Evolutionary conservation across 2,329 filamentous ascomycete species (phyloP).

Genomic region (Ascochyta koolunga): DNA sequence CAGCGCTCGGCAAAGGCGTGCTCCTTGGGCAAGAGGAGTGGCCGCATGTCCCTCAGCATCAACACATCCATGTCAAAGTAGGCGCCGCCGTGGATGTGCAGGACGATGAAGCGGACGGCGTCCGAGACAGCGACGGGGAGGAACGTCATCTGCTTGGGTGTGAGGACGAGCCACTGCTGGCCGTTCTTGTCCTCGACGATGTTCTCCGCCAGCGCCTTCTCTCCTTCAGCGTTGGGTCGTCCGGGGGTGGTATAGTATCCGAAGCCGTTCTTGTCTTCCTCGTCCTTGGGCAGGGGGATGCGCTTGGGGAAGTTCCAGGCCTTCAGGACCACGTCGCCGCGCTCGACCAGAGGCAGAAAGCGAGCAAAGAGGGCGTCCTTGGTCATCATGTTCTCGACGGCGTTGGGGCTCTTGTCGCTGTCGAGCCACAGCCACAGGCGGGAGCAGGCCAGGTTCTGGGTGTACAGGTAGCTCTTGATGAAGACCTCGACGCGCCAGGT

Average conservation of each 20-base stretch:
- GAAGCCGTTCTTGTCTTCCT: conserved; percentile 56
- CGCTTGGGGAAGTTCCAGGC: conserved; percentile 61
- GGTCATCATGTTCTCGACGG: conserved; percentile 58
- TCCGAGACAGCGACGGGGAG: conserved; percentile 64
- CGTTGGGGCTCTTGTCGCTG: conserved; percentile 57
- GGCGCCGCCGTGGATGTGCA: conserved; percentile 60
- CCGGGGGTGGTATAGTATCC: conserved; percentile 57
- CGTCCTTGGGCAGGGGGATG: conserved; percentile 58
- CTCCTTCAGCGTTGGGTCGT: conserved; percentile 51
- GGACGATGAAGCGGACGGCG: conserved; percentile 61
- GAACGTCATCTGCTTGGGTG: conserved; percentile 63
- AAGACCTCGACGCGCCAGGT: conserved; percentile 64
- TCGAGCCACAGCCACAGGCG: conserved; percentile 62
- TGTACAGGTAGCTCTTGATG: conserved; percentile 63
- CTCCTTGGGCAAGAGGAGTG: conserved; percentile 57
- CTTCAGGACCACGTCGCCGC: conserved; percentile 59
- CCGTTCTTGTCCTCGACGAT: conserved; percentile 57
- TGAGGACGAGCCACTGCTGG: conserved; percentile 61
- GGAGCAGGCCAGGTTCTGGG: conserved; percentile 62
- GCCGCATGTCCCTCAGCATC: conserved; percentile 62
- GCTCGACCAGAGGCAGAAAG: conserved; percentile 60
- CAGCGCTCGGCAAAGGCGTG: conserved; percentile 63
- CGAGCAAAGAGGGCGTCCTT: conserved; percentile 59
- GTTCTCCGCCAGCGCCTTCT: conserved; percentile 57
- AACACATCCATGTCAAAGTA: conserved; percentile 64